Percentiles rank a stretch among this genome's conserved stretches.
These are phyloP conservation scores for Leccinum ochraceum DNA, from an alignment of 768 basidiomycete species.

Conservation along the genomic window DNA sequence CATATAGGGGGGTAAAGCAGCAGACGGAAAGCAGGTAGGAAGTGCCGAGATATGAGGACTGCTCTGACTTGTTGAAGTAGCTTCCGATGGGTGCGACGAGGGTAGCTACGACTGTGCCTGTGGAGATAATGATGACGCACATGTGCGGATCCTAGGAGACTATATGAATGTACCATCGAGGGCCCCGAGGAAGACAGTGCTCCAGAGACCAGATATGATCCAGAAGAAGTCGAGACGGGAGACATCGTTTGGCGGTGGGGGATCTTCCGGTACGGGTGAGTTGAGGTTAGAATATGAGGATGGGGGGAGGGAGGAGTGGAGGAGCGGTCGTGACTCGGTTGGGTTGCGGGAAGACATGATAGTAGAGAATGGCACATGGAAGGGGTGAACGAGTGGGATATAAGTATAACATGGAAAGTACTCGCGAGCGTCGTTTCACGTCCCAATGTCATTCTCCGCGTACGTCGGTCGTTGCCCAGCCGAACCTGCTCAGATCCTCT, in stretches of 20 bases:
- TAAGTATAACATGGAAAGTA: conserved; percentile 21
- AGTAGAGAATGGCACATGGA: neutral
- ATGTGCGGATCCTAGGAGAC: conserved; percentile 1
- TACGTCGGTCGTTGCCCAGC: conserved; percentile 26
- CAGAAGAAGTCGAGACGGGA: conserved; percentile 59
- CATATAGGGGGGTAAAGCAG: conserved; percentile 89
- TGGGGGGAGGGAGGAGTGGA: conserved; percentile 33
- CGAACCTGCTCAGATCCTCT: conserved; percentile 4
- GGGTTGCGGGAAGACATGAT: conserved; percentile 35
- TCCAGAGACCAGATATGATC: conserved; percentile 81
- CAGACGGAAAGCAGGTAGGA: conserved; percentile 86
- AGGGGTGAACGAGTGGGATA: conserved; percentile 12
- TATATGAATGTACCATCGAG: conserved; percentile 59
- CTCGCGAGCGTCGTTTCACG: conserved; percentile 23
- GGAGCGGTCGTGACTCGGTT: conserved; percentile 58
- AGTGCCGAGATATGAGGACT: conserved; percentile 86
- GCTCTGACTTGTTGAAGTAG: conserved; percentile 76
- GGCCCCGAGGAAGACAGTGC: conserved; percentile 80
- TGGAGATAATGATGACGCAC: conserved; percentile 2
- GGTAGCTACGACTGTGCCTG: conserved; percentile 84
- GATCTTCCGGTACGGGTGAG: conserved; percentile 25
- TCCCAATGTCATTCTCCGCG: conserved; percentile 34
- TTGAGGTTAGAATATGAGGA: conserved; percentile 49
- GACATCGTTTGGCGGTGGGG: conserved; percentile 43
- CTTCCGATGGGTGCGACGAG: conserved; percentile 84